Evolutionary conservation across 2,329 filamentous ascomycete species (phyloP).

Genomic region (Colletotrichum sp.): DNA sequence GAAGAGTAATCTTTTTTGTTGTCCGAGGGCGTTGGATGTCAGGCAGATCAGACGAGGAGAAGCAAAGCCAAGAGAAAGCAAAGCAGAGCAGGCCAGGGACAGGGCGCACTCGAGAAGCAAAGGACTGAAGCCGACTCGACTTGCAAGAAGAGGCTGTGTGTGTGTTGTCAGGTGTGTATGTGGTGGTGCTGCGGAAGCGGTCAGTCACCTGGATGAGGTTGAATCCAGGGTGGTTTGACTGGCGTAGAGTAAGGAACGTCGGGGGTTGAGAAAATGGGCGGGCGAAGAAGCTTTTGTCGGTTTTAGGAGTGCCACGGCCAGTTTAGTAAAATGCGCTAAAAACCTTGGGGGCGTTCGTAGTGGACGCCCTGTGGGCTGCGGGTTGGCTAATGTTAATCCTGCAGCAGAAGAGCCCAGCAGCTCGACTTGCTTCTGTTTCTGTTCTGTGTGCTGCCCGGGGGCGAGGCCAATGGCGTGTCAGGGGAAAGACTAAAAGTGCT

Average conservation of each 20-base stretch:
- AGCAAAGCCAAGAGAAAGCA: not conserved
- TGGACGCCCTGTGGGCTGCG: constrained; percentile 15
- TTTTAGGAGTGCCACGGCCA: constrained; percentile 14
- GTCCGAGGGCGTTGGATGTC: constrained; percentile 10
- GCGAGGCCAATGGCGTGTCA: constrained; percentile 15
- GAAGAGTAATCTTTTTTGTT: not conserved
- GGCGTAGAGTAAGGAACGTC: not conserved
- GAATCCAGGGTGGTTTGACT: not conserved
- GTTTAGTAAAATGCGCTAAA: constrained; percentile 14
- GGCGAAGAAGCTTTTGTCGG: constrained; percentile 17
- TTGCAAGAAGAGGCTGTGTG: not conserved
- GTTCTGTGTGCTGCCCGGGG: not conserved
- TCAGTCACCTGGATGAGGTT: not conserved
- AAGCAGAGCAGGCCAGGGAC: not conserved
- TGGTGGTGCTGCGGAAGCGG: not conserved
- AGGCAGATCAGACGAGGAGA: constrained; percentile 10
- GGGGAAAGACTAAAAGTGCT: constrained; percentile 4
- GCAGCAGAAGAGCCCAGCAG: not conserved
- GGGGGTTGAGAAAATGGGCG: constrained; percentile 1
- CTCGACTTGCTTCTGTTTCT: not conserved
- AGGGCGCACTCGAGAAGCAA: not conserved
- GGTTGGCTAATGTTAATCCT: constrained; percentile 14
- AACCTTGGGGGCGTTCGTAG: constrained; percentile 2
- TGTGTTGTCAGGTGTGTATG: not conserved
- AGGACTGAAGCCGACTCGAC: not conserved